Base-by-base conservation (phyloP, 352 stramenopile genomes). In the Peronospora tabacina region DNA sequence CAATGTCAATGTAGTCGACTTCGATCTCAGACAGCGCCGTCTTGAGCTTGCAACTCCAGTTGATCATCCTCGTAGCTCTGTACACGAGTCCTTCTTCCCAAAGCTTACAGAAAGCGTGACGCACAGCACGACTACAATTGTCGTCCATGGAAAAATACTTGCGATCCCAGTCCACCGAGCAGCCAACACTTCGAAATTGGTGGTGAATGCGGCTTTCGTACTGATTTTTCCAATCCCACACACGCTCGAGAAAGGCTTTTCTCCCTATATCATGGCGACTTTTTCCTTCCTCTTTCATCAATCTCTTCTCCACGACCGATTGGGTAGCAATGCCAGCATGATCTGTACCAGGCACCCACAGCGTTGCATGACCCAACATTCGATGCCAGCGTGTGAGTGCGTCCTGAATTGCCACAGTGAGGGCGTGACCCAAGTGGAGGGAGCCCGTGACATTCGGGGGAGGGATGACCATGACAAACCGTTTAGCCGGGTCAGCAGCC, bases 101-200 rank as follows among this genome's bases (percentile, higher is more conserved):
- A 7, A 95, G 52, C 45, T 86, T 80, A 62, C 95, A 96, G 69
- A 99, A 99, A 12, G 96, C 93, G 65, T 99, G 95, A 52, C 94
- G 84, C 29, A 99, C 97, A 6, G 96, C 96, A 40, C 83, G 88
- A 56, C 82, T 97, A 53, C 97, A 96, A 55, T 97, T 98, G 36
- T 98, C 88, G 66, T 99, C 96, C 96, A 99, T 99, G 19, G 97
- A 99, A 52, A 99, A 99, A 51, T 97, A 95, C 59, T 97, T 85
- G 34, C 96, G 78, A 46, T 82, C 82, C 96, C 96, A 99, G 81
- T 99, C 97, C 11, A 99, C 95, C 20, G 74, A 96, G 53, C 81
- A 96, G 30, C 95, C 97, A 13, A 99, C 82, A 56, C 76, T 85
- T 52, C 75, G 78, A 57, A 93, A 90, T 55, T 91, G 83, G 66